Percentiles rank a stretch among this genome's conserved stretches.
These are phyloP conservation scores for Vitis hybrid DNA, from an alignment of 177 flowering plant species.

Conservation along the genomic window DNA sequence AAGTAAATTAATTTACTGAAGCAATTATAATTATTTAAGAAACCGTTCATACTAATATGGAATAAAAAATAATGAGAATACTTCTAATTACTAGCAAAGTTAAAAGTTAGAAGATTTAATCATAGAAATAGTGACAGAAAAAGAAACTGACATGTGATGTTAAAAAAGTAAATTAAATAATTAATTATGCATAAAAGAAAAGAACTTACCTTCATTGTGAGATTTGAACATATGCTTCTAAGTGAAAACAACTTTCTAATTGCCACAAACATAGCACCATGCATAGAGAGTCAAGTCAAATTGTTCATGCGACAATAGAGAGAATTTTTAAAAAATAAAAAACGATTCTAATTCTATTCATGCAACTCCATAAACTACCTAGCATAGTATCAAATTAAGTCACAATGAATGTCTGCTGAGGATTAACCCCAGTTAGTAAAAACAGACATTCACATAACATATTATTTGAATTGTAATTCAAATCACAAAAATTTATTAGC, in stretches of 20 bases:
- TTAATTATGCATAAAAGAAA: too few relatives aligned
- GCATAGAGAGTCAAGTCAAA: slow-evolving; percentile 86
- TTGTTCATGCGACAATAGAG: slow-evolving; percentile 33
- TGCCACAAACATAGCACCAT: slow-evolving; percentile 84
- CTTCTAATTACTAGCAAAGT: too few relatives aligned
- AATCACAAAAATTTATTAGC: neutral
- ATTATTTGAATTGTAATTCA: neutral
- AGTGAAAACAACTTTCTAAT: slow-evolving; percentile 41
- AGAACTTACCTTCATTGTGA: too few relatives aligned
- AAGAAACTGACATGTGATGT: too few relatives aligned
- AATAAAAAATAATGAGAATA: too few relatives aligned
- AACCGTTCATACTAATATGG: too few relatives aligned
- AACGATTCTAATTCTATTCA: neutral
- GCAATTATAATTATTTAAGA: too few relatives aligned
- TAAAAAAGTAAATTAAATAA: too few relatives aligned
- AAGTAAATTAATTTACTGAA: too few relatives aligned
- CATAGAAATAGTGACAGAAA: too few relatives aligned
- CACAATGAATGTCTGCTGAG: neutral
- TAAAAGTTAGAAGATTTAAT: too few relatives aligned
- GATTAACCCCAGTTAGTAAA: neutral
- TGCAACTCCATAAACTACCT: neutral
- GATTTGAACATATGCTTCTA: too few relatives aligned
- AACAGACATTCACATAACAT: neutral
- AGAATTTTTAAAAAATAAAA: neutral
- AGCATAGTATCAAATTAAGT: neutral